A percentile compares a stretch with the other conserved stretches of the same genome.
Conservation (phyloP, 73 alveolate genomes). For the Paramecium primaurelia region DNA sequence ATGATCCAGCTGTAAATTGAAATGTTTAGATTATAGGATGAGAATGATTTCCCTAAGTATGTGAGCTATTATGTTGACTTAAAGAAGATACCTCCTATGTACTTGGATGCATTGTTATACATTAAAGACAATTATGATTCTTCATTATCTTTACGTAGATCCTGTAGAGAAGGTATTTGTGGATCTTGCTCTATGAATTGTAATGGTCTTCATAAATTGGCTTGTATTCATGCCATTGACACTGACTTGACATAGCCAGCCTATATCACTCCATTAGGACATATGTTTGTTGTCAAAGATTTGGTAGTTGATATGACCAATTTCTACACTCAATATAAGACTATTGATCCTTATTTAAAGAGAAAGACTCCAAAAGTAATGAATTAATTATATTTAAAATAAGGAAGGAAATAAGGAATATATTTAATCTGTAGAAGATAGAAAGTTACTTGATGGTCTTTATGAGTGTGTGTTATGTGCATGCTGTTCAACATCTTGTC, state of each 20-base stretch:
- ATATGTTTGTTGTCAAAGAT: constrained; percentile 92
- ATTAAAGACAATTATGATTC: constrained; percentile 93
- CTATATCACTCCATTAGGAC: constrained; percentile 87
- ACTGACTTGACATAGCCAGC: constrained; percentile 68
- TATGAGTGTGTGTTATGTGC: constrained; percentile 96
- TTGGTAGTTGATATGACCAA: constrained; percentile 96
- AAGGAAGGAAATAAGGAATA: constrained; percentile 90
- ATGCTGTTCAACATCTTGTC: constrained; percentile 94
- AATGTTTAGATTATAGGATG: constrained; percentile 28
- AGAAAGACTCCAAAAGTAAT: constrained; percentile 89
- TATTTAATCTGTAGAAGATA: constrained; percentile 87
- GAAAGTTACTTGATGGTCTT: constrained; percentile 87
- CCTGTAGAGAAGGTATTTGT: constrained; percentile 98
- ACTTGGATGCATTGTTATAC: constrained; percentile 87
- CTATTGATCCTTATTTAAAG: constrained; percentile 95
- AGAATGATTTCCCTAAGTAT: constrained; percentile 67
- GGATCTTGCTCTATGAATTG: constrained; percentile 97
- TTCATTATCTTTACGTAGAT: constrained; percentile 89
- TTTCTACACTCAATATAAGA: constrained; percentile 94
- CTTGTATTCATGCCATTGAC: constrained; percentile 84
- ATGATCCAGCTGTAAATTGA: constrained; percentile 62
- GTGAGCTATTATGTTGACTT: constrained; percentile 81
- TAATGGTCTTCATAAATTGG: constrained; percentile 93
- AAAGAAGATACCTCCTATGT: constrained; percentile 91
- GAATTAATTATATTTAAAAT: constrained; percentile 83